Conservation (phyloP, 345 rosid genomes). For the Capsella bursapastoris region DNA sequence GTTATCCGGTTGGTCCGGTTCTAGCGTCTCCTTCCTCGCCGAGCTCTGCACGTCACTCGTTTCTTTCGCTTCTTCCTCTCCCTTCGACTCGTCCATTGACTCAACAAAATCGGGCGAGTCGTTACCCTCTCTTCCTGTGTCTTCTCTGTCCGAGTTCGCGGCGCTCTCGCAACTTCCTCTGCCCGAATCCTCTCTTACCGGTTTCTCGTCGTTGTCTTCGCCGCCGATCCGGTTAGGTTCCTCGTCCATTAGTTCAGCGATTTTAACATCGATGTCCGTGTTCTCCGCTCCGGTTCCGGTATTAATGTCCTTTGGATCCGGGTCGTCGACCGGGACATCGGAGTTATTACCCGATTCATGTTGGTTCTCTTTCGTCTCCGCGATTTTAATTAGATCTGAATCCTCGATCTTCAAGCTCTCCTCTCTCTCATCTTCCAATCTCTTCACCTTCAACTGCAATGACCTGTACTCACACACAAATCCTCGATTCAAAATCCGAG, state of each 20-base stretch:
- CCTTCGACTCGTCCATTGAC: constrained; percentile 48
- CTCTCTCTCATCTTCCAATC: constrained; percentile 65
- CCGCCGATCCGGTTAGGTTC: constrained; percentile 21
- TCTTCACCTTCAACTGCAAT: constrained; percentile 70
- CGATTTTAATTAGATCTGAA: constrained; percentile 56
- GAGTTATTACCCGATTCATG: constrained; percentile 19
- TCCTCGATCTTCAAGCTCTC: constrained; percentile 43
- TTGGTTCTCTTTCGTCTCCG: constrained; percentile 25
- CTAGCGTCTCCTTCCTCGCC: constrained; percentile 46
- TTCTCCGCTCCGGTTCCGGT: constrained; percentile 39
- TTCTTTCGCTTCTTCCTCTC: constrained; percentile 38
- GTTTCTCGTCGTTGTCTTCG: constrained; percentile 13
- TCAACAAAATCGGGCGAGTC: constrained; percentile 46
- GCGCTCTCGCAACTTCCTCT: constrained; percentile 56
- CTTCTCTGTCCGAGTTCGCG: constrained; percentile 41
- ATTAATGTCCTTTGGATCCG: constrained; percentile 46
- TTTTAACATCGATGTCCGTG: constrained; percentile 34
- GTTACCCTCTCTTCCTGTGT: constrained; percentile 30
- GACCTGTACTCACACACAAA: constrained; percentile 38
- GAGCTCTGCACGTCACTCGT: constrained; percentile 74
- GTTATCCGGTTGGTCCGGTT: constrained; percentile 51
- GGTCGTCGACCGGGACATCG: constrained; percentile 34
- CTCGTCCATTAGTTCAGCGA: constrained; percentile 1
- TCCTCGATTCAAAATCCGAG: background rate
- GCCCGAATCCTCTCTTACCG: constrained; percentile 48